Conservation (phyloP, 345 rosid genomes). For the Eucalyptus cloeziana region DNA sequence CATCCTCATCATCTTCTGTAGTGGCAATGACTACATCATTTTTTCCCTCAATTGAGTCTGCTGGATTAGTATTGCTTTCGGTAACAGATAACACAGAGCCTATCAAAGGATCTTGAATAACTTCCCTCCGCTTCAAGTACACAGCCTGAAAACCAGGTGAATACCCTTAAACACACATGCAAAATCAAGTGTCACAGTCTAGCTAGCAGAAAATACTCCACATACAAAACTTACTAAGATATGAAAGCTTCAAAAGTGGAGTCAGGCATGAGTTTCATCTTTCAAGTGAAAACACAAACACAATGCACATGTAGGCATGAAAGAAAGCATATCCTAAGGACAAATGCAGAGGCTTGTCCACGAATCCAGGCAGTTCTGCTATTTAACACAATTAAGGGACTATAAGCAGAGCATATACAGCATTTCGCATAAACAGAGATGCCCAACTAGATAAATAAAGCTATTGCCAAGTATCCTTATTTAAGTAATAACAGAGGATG, state of each 20-base stretch:
- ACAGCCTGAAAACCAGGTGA: conserved; percentile 48
- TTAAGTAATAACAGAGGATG: neutral
- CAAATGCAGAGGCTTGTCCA: neutral
- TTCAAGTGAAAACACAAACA: neutral
- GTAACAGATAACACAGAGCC: neutral
- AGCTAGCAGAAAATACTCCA: neutral
- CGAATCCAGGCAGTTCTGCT: neutral
- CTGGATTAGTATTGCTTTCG: conserved; percentile 22
- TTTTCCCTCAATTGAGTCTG: conserved; percentile 41
- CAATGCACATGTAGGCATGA: neutral
- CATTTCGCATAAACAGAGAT: neutral
- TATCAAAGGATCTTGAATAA: conserved; percentile 28
- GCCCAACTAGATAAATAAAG: neutral
- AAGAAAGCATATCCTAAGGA: neutral
- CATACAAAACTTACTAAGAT: neutral
- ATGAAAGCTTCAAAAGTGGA: neutral
- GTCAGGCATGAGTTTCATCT: neutral
- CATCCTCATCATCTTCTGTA: conserved; percentile 46
- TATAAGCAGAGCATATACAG: neutral
- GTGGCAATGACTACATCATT: conserved; percentile 36
- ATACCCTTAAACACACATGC: neutral
- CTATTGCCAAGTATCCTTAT: neutral
- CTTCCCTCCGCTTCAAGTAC: conserved; percentile 54
- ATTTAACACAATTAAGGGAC: neutral
- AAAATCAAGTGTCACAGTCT: neutral